Evolutionary conservation across 2,329 filamentous ascomycete species (phyloP).

Genomic region (Verticillium nonalfalfae): DNA sequence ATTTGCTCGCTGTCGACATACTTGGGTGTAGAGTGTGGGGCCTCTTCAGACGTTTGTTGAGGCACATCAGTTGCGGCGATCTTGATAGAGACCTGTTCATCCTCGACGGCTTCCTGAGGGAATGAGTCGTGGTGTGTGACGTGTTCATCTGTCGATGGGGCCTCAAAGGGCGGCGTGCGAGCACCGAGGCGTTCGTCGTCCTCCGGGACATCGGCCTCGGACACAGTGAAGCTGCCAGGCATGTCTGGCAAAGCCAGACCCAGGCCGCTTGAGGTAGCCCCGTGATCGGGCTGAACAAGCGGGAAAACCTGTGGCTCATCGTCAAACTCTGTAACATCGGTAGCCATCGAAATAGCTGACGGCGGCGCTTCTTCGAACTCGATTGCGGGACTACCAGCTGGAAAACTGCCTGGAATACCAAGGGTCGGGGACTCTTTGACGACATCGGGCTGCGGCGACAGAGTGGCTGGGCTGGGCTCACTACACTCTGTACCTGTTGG

Average conservation of each 20-base stretch:
- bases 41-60: not conserved
- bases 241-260: conserved; percentile 6
- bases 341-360: conserved; percentile 53
- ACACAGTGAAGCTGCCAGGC: not conserved
- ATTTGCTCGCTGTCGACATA: not conserved
- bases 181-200: conserved; percentile 12
- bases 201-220: conserved; percentile 10
- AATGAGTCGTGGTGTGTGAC: conserved; percentile 45
- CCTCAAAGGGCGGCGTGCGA: conserved; percentile 20
- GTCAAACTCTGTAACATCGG: conserved; percentile 66
- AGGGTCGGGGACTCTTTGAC: conserved; percentile 57
- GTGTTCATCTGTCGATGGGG: conserved; percentile 19
- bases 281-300: conserved; percentile 26
- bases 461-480: not conserved
- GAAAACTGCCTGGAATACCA: conserved; percentile 59
- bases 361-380: conserved; percentile 42
- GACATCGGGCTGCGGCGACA: conserved; percentile 7
- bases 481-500: not conserved
- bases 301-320: conserved; percentile 61
- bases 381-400: conserved; percentile 28
- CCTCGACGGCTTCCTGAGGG: conserved; percentile 31
- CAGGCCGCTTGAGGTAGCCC: conserved; percentile 6
- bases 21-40: not conserved
- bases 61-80: conserved; percentile 27
- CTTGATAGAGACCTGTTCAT: conserved; percentile 31